Evolutionary conservation across 2,329 filamentous ascomycete species (phyloP).

Genomic region (Fusarium redolens): DNA sequence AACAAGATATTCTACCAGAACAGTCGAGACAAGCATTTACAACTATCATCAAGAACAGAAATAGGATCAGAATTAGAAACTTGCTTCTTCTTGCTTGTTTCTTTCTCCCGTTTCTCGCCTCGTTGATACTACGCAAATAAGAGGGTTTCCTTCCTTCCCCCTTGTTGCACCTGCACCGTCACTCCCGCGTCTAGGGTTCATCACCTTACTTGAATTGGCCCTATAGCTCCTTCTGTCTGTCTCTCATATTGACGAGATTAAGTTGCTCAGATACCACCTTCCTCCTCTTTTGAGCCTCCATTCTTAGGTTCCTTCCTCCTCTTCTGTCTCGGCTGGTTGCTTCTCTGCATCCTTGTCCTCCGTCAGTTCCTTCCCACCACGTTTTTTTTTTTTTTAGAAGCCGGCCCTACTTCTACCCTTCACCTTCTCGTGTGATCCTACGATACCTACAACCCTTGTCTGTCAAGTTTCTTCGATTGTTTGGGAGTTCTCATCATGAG

Average conservation of each 20-base stretch:
- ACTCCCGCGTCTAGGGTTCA: constrained; percentile 38
- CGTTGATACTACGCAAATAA: constrained; percentile 36
- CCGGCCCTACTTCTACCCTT: constrained; percentile 17
- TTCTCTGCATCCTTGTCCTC: constrained; percentile 32
- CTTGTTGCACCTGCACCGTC: constrained; percentile 36
- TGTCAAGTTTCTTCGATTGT: not conserved
- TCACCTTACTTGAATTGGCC: not conserved
- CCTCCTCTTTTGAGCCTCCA: constrained; percentile 17
- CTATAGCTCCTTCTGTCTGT: constrained; percentile 14
- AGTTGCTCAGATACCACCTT: not conserved
- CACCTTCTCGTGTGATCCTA: constrained; percentile 12
- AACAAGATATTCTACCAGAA: not conserved
- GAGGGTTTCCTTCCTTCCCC: constrained; percentile 4
- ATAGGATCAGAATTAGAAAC: not conserved
- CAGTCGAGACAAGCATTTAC: not conserved
- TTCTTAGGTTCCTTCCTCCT: constrained; percentile 1
- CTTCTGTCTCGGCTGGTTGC: constrained; percentile 38
- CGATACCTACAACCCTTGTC: not conserved
- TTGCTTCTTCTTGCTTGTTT: not conserved
- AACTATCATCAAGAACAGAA: not conserved
- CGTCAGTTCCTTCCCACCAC: constrained; percentile 9
- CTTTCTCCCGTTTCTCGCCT: constrained; percentile 22
- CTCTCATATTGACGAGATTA: constrained; percentile 38
- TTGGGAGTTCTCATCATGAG: constrained; percentile 44
- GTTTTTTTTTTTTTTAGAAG: constrained; percentile 15